Percentiles rank a stretch among this genome's conserved stretches.
Conservation (phyloP, 2,329 filamentous ascomycete species). For the Chalara sp. region DNA sequence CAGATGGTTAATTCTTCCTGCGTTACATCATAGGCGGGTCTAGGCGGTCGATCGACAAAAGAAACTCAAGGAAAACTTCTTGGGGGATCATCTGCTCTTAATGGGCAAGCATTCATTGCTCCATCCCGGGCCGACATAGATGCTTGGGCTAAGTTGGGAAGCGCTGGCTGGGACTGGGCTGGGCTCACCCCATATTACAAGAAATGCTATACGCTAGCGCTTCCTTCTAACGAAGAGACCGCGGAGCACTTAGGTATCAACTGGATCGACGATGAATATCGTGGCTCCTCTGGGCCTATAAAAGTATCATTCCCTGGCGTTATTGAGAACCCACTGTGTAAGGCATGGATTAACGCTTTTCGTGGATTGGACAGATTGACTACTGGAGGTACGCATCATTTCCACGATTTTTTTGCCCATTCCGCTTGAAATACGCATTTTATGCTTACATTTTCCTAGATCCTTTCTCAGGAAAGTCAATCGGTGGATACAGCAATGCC, state of each 20-base stretch:
- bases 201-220: constrained; percentile 1
- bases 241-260: constrained; percentile 1
- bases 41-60: background rate
- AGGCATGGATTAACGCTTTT: constrained; percentile 3
- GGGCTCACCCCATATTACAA: background rate
- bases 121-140: background rate
- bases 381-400: constrained; percentile 1
- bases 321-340: constrained; percentile 1
- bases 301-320: constrained; percentile 1
- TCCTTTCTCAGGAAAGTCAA: constrained; percentile 1
- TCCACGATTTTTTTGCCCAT: no score
- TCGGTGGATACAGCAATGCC: constrained; percentile 1
- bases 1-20: background rate
- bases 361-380: background rate
- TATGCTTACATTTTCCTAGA: background rate
- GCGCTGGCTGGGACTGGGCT: background rate
- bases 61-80: background rate
- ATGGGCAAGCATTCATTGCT: background rate
- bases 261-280: constrained; percentile 2
- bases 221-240: background rate
- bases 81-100: background rate
- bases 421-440: no score
- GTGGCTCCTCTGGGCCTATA: background rate
- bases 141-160: background rate
- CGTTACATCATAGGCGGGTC: background rate